Evolutionary conservation across 495 filamentous ascomycete genomes (phyloP), one percentile per base, ranked within the genome.

Genomic region (Saxophila tyrrhenica): DNA sequence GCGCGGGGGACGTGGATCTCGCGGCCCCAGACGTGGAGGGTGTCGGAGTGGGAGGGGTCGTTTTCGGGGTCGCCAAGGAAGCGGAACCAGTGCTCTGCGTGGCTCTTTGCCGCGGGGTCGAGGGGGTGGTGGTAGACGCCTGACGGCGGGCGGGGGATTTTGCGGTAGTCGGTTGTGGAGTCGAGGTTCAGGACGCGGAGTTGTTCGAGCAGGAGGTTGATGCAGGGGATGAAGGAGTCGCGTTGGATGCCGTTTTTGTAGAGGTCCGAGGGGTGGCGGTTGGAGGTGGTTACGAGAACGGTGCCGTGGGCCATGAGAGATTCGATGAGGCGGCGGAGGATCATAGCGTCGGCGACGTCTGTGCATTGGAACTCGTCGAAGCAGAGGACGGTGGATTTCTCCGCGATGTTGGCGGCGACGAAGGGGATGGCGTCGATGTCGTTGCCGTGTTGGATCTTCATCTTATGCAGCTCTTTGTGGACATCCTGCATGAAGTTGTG

Each of bases 401-500:
- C 82, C 1, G 92, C 91, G 64, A 98, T 88, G 68, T 89, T 85
- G 15, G 92, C 92, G 2, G 89, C 90, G 32, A 98, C 84, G 66
- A 95, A 91, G 11, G 89, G 89, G 42, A 98, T 75, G 38, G 82
- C 89, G 69, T 98, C 92, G 39, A 96, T 76, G 67, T 98, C 89
- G 63, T 83, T 87, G 5, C 92, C 94, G 67, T 94, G 78, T 61
- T 81, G 67, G 75, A 90, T 84, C 75, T 95, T 95, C 65, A 94
- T 83, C 60, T 79, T 77, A 70, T 98, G 92, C 64, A 96, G 73
- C 35, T 90, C 78, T 66, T 84, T 87, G 77, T 98, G 92, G 55
- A 97, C 87, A 70, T 94, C 87, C 70, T 98, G 92, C 91, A 98
- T 98, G 75, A 97, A 98, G 68, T 94, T 94, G 73, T 97, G 89